A percentile compares a stretch with the other conserved stretches of the same genome.
These are phyloP conservation scores for Casuarina glauca DNA, from an alignment of 306 rosid species.

Conservation along the genomic window DNA sequence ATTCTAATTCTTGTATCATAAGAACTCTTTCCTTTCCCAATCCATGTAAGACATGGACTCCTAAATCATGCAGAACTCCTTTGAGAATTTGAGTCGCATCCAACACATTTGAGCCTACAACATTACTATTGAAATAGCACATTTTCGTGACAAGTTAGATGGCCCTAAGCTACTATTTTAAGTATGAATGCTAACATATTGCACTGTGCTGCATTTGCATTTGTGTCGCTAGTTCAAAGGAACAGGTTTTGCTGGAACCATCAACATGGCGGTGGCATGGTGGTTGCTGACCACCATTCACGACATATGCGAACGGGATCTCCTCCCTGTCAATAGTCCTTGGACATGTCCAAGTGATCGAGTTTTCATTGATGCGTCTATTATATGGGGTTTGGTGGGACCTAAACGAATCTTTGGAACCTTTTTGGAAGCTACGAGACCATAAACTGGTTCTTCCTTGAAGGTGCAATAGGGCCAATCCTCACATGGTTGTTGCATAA, in stretches of 20 bases:
- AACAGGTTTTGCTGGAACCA: conserved; percentile 69
- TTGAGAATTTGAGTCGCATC: no score
- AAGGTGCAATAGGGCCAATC: conserved; percentile 68
- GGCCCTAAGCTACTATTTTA: neutral
- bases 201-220: neutral
- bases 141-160: no score
- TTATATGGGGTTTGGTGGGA: conserved; percentile 88
- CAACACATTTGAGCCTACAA: no score
- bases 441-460: conserved; percentile 84
- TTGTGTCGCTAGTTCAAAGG: conserved; percentile 61
- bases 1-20: no score
- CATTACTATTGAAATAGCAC: no score
- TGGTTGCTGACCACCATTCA: conserved; percentile 56
- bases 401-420: conserved; percentile 65
- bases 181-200: conserved; percentile 27
- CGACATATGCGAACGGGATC: conserved; percentile 53
- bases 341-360: conserved; percentile 79
- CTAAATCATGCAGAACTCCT: no score
- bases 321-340: conserved; percentile 58
- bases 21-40: no score
- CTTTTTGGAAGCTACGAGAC: conserved; percentile 52
- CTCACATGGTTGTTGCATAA: conserved; percentile 65
- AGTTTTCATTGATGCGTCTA: conserved; percentile 82
- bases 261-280: conserved; percentile 70
- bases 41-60: no score